These are phyloP conservation scores for Whalleya microplaca DNA, from an alignment of 2,329 filamentous ascomycete species.

Conservation along the genomic window DNA sequence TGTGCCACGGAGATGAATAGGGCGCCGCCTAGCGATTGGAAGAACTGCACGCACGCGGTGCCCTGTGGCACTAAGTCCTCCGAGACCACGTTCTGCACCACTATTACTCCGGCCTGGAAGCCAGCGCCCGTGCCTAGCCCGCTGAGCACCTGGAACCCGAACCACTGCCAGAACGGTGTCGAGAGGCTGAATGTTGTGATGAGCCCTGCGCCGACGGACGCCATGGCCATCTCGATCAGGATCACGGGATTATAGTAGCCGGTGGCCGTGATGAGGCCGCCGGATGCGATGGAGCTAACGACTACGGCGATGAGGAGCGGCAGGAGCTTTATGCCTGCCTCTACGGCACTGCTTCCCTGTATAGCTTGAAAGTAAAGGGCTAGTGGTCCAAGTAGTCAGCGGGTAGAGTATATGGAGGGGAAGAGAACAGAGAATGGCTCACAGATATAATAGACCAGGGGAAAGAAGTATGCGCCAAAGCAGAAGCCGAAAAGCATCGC, in stretches of 20 bases:
- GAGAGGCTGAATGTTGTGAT: constrained; percentile 55
- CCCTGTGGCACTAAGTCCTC: constrained; percentile 54
- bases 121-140: constrained; percentile 57
- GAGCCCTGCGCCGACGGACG: constrained; percentile 54
- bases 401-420: not conserved
- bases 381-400: constrained; percentile 19
- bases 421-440: constrained; percentile 26
- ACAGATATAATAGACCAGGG: constrained; percentile 58
- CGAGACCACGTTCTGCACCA: constrained; percentile 56
- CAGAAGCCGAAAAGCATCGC: constrained; percentile 40
- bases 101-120: constrained; percentile 52
- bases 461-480: constrained; percentile 54
- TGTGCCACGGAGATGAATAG: constrained; percentile 68
- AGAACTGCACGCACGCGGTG: constrained; percentile 60
- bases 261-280: constrained; percentile 40
- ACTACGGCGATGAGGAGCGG: constrained; percentile 57
- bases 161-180: constrained; percentile 55
- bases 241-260: constrained; percentile 51
- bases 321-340: constrained; percentile 59
- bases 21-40: constrained; percentile 68
- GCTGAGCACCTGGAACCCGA: constrained; percentile 60
- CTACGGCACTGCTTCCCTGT: constrained; percentile 54
- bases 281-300: constrained; percentile 49
- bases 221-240: constrained; percentile 42
- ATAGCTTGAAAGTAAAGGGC: constrained; percentile 59